phyloP scores from a whole-genome alignment of 768 basidiomycete species.

The Rhodotorula diobovata region DNA sequence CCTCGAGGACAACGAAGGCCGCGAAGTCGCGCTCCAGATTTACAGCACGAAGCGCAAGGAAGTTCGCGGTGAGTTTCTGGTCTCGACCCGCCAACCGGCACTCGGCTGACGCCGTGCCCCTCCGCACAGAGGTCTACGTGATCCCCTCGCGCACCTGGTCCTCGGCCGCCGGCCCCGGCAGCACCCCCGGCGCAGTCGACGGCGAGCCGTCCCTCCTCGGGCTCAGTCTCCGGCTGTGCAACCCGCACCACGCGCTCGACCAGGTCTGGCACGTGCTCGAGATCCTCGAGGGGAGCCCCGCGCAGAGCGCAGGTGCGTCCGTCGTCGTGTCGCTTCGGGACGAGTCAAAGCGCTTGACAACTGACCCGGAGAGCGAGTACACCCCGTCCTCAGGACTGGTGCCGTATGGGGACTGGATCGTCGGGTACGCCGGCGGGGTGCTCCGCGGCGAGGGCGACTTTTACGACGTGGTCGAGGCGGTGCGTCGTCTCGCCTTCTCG shows the following conservation, averaged over 20 bases:
- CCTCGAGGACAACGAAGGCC: conserved; percentile 29
- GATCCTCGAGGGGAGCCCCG: conserved; percentile 90
- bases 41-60: conserved; percentile 43
- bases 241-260: conserved; percentile 79
- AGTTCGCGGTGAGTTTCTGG: conserved; percentile 35
- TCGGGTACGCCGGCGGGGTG: conserved; percentile 92
- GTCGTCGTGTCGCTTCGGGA: background rate
- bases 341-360: background rate
- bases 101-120: background rate
- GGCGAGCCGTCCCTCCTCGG: conserved; percentile 85
- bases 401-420: conserved; percentile 72
- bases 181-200: conserved; percentile 45
- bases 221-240: conserved; percentile 86
- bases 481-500: conserved; percentile 49
- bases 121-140: conserved; percentile 67
- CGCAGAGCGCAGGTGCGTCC: conserved; percentile 66
- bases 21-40: conserved; percentile 36
- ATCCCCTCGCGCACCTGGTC: conserved; percentile 78
- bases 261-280: conserved; percentile 95
- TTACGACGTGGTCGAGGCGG: conserved; percentile 89
- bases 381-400: conserved; percentile 77
- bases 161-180: conserved; percentile 45
- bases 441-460: conserved; percentile 89
- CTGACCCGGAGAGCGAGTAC: conserved; percentile 86
- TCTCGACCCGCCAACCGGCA: background rate